A percentile compares a stretch with the other conserved stretches of the same genome.
phyloP scores from a whole-genome alignment of 768 basidiomycete species.

The Lentinula boryana region DNA sequence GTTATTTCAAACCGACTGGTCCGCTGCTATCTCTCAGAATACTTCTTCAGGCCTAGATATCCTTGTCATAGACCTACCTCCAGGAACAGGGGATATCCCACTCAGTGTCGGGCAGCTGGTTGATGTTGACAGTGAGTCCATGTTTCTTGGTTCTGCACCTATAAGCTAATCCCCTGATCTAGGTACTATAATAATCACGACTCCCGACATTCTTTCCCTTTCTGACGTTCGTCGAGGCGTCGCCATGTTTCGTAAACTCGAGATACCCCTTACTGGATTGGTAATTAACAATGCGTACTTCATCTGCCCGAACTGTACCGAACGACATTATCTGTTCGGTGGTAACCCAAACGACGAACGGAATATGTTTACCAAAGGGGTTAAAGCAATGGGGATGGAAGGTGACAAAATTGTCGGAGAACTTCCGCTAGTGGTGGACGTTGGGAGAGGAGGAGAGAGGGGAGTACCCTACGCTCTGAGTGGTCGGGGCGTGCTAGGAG shows the following conservation, averaged over 20 bases:
- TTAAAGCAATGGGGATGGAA: constrained; percentile 44
- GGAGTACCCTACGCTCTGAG: constrained; percentile 51
- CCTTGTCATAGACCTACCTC: constrained; percentile 93
- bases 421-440: constrained; percentile 70
- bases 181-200: constrained; percentile 94
- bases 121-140: constrained; percentile 67
- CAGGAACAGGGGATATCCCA: constrained; percentile 95
- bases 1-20: constrained; percentile 95
- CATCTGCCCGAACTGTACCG: constrained; percentile 66
- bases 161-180: background rate
- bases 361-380: constrained; percentile 46
- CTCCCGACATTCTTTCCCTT: constrained; percentile 91
- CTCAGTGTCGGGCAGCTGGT: constrained; percentile 88
- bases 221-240: constrained; percentile 91
- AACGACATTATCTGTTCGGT: constrained; percentile 65
- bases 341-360: constrained; percentile 28
- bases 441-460: constrained; percentile 67
- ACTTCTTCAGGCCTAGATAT: constrained; percentile 55
- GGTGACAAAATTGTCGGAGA: constrained; percentile 58
- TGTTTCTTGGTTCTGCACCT: background rate
- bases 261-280: constrained; percentile 82
- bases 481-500: constrained; percentile 17
- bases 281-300: constrained; percentile 88
- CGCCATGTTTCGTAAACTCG: constrained; percentile 84
- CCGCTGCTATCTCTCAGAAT: constrained; percentile 25